These are phyloP conservation scores for Parathielavia hyrcaniae DNA, from an alignment of 495 filamentous ascomycete species.

Conservation along the genomic window DNA sequence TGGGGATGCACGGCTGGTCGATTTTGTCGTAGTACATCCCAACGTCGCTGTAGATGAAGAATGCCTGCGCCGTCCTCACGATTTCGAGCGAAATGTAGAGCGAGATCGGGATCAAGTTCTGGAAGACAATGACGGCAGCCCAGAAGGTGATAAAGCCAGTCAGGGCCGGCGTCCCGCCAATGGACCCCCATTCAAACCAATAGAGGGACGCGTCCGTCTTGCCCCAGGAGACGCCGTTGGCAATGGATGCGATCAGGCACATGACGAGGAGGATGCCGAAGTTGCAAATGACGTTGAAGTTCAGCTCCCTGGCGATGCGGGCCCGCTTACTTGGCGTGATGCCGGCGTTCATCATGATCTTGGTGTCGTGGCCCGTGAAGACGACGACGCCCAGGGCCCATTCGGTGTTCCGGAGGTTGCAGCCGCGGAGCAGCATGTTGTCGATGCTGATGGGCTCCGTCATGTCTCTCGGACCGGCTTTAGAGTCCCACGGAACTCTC, in stretches of 20 bases:
- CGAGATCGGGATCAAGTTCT: conserved; percentile 97
- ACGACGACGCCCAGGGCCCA: conserved; percentile 95
- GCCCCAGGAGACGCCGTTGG: conserved; percentile 78
- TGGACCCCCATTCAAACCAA: conserved; percentile 83
- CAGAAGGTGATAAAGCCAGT: conserved; percentile 95
- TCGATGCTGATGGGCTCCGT: conserved; percentile 90
- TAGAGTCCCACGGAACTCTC: conserved; percentile 52
- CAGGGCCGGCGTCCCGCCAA: conserved; percentile 66
- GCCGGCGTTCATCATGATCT: conserved; percentile 99
- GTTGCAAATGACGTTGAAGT: conserved; percentile 97
- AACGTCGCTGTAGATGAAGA: conserved; percentile 95
- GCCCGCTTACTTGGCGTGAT: conserved; percentile 94
- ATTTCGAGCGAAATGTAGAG: conserved; percentile 98
- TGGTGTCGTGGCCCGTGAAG: conserved; percentile 95
- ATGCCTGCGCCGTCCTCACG: conserved; percentile 82
- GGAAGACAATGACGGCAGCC: conserved; percentile 88
- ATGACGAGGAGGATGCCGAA: conserved; percentile 85
- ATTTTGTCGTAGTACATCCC: conserved; percentile 95
- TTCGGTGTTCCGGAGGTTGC: conserved; percentile 89
- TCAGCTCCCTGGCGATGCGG: conserved; percentile 82
- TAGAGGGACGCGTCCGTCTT: conserved; percentile 64
- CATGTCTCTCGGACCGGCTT: conserved; percentile 62
- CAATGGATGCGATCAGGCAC: conserved; percentile 79
- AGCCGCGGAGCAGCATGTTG: conserved; percentile 88
- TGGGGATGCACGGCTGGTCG: conserved; percentile 90